These are phyloP conservation scores for Candida schatavii DNA, from an alignment of 805 yeast species.

Conservation along the genomic window DNA sequence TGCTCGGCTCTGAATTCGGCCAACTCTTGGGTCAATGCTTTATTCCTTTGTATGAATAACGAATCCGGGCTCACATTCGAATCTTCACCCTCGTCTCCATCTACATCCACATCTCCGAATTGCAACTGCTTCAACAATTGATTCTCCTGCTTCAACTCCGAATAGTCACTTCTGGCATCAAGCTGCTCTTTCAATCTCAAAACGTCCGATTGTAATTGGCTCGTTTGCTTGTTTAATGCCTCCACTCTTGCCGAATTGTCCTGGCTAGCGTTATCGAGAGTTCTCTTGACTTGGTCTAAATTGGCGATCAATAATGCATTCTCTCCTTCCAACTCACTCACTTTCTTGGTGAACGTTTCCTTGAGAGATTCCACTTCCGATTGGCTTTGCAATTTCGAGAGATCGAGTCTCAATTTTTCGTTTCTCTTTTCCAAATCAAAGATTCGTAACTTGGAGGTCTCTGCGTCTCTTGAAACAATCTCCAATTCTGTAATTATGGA, in stretches of 20 bases:
- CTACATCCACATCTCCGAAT: slow-evolving; percentile 51
- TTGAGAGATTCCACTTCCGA: slow-evolving; percentile 37
- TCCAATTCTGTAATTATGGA: slow-evolving; percentile 54
- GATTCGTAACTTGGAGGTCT: slow-evolving; percentile 62
- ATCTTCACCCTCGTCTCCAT: slow-evolving; percentile 21
- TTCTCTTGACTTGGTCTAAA: slow-evolving; percentile 48
- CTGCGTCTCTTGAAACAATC: slow-evolving; percentile 71
- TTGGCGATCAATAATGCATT: slow-evolving; percentile 61
- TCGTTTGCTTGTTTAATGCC: slow-evolving; percentile 42
- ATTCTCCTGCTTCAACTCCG: slow-evolving; percentile 75
- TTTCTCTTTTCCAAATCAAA: slow-evolving; percentile 75
- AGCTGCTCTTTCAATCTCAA: slow-evolving; percentile 48
- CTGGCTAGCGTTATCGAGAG: slow-evolving; percentile 17
- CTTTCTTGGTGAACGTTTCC: slow-evolving; percentile 43
- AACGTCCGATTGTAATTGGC: slow-evolving; percentile 49
- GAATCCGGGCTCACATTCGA: slow-evolving; percentile 38
- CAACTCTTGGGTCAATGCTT: slow-evolving; percentile 66
- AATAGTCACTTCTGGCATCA: slow-evolving; percentile 63
- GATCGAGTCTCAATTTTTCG: slow-evolving; percentile 65
- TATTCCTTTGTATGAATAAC: slow-evolving; percentile 67
- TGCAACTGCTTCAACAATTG: slow-evolving; percentile 70
- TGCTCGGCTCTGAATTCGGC: slow-evolving; percentile 63
- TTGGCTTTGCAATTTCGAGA: slow-evolving; percentile 54
- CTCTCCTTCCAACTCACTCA: slow-evolving; percentile 63
- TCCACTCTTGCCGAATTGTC: slow-evolving; percentile 34